A percentile compares a stretch with the other conserved stretches of the same genome.
phyloP scores from a whole-genome alignment of 768 basidiomycete genomes.

The Hypholoma fasciculare region DNA sequence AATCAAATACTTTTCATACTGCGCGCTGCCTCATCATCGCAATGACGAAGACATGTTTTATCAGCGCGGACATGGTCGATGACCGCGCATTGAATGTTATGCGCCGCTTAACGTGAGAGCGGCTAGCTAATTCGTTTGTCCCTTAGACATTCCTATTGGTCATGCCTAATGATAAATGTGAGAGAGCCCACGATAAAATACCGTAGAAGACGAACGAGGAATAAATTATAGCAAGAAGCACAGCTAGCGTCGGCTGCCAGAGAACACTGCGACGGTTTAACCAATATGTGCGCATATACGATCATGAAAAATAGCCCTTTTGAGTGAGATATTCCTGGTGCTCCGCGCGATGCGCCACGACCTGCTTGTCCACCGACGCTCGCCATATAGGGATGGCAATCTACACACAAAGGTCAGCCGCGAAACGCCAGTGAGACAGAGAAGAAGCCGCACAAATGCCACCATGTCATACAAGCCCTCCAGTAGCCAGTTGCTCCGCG shows the following conservation, averaged over 20 bases:
- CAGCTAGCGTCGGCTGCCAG: not conserved
- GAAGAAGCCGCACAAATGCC: conserved; percentile 40
- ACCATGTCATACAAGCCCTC: conserved; percentile 51
- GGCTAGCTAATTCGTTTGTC: not conserved
- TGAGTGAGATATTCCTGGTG: conserved; percentile 44
- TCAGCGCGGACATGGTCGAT: not conserved
- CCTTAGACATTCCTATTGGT: not conserved
- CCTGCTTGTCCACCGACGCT: conserved; percentile 45
- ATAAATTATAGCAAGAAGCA: not conserved
- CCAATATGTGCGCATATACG: not conserved
- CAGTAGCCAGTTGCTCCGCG: conserved; percentile 56
- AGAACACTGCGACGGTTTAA: not conserved
- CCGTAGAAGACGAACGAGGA: not conserved
- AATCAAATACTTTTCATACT: not conserved
- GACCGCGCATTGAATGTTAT: not conserved
- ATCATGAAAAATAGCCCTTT: conserved; percentile 43
- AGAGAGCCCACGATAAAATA: not conserved
- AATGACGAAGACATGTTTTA: not conserved
- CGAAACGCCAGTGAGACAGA: conserved; percentile 1
- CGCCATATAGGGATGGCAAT: conserved; percentile 56
- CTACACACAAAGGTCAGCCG: conserved; percentile 27
- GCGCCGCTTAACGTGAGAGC: not conserved
- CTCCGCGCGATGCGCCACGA: conserved; percentile 44
- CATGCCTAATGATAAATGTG: no score
- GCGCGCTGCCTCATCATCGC: not conserved